These are phyloP conservation scores for Salix udensis DNA, from an alignment of 345 rosid genomes.

Conservation along the genomic window DNA sequence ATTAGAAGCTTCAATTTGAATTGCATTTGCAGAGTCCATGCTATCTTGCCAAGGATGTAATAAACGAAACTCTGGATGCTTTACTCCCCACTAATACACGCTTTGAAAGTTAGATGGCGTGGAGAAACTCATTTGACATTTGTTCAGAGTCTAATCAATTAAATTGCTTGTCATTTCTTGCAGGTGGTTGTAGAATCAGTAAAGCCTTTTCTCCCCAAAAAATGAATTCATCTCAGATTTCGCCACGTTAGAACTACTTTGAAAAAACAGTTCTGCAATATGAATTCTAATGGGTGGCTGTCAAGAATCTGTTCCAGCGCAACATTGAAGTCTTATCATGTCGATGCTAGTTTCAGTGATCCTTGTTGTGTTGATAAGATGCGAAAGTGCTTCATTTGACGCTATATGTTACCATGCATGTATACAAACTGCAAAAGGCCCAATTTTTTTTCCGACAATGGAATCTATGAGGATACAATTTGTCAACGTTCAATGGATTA, in stretches of 20 bases:
- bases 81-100: neutral
- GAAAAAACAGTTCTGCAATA: neutral
- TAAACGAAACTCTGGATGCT: neutral
- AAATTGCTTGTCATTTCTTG: neutral
- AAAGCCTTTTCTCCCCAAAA: constrained; percentile 19
- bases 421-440: neutral
- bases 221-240: neutral
- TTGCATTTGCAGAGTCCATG: neutral
- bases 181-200: constrained; percentile 33
- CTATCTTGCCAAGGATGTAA: neutral
- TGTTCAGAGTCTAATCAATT: neutral
- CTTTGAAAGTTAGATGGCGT: neutral
- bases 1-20: neutral
- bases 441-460: neutral
- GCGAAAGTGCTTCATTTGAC: neutral
- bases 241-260: neutral
- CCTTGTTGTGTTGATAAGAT: neutral
- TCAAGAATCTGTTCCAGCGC: neutral
- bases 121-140: neutral
- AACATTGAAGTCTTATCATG: neutral
- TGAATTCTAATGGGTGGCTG: neutral
- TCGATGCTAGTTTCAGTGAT: neutral
- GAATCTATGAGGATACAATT: neutral
- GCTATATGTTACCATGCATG: neutral
- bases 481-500: neutral